Conservation (phyloP, 306 rosid genomes). For the Purshia tridentata region DNA sequence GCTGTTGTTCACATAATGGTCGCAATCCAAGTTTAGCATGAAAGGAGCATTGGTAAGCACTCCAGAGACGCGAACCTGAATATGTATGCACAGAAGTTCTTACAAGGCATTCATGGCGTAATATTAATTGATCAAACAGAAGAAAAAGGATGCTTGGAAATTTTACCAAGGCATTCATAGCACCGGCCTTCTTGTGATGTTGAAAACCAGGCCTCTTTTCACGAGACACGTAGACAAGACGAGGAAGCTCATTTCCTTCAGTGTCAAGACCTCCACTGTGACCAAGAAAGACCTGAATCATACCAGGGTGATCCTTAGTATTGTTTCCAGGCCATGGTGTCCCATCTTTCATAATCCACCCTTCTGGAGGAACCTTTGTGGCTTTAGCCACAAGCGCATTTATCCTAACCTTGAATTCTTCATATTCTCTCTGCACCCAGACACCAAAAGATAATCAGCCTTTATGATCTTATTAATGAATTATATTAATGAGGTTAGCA, state of each 20-base stretch:
- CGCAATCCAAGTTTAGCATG: conserved; percentile 92
- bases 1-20: conserved; percentile 89
- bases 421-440: conserved; percentile 80
- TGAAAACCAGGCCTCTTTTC: conserved; percentile 93
- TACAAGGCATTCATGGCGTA: not conserved
- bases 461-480: conserved; percentile 5
- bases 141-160: conserved; percentile 20
- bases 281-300: conserved; percentile 97
- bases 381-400: conserved; percentile 97
- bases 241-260: conserved; percentile 92
- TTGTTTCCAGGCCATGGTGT: conserved; percentile 99
- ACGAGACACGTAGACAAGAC: conserved; percentile 89
- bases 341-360: conserved; percentile 99
- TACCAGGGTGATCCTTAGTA: conserved; percentile 93
- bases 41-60: conserved; percentile 92
- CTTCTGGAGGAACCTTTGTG: conserved; percentile 76
- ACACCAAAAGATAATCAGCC: conserved; percentile 11
- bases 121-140: conserved; percentile 13
- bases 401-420: conserved; percentile 86
- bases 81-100: not conserved
- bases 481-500: not conserved
- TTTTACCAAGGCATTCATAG: conserved; percentile 89
- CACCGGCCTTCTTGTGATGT: conserved; percentile 98
- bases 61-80: conserved; percentile 89
- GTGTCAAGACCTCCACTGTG: conserved; percentile 87